Base-by-base conservation (phyloP, 2,329 filamentous ascomycete genomes). In the Fusarium mexicanum region DNA sequence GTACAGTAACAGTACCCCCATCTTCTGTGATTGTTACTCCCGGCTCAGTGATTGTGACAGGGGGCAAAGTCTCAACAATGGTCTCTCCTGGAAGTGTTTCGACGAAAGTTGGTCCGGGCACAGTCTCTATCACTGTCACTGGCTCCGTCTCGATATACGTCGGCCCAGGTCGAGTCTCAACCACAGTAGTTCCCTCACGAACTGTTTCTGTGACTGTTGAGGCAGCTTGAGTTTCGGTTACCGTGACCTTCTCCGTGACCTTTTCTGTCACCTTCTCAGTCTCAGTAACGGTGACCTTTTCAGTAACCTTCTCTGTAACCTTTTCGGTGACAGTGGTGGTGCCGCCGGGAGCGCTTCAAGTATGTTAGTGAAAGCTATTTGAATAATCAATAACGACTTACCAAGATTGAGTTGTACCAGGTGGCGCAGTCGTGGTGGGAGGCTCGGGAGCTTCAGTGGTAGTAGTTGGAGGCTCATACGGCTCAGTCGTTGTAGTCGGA, bases 1-100 rank as follows among this genome's bases (percentile, higher is more conserved):
- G 68, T 12, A 66, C 35, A 2, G 66, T 70, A n/a, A 70, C 38
- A 8, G 67, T 70, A 11, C 26, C 46, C 22, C 66, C 66, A 5
- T 51, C 58, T 38, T 69, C 60, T 8, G 69, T 72, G 22, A 69
- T 33, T 26, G 71, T 73, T 17, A 60, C 46, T 35, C 69, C 69
- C 16, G 60, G 59, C 31, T 65, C 60, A 12, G 69, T 72, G 26
- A 70, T 33, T 17, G 71, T 73, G 24, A 61, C 29, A 9, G 67
- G 67, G 6, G 29, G 33, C 5, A 61, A 47, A 57, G 57, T 50
- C 35, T 62, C 44, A 6, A 64, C 64, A 13, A 74, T 37, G 20
- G 69, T 73, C 20, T 40, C 58, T 38, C 65, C 65, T 22, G 46
- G 53, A 17, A 47, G 63, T 29, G 69, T 67, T 29, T 46, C 60